Conservation (phyloP, 2,329 filamentous ascomycete genomes). For the Fusarium caatingaense region DNA sequence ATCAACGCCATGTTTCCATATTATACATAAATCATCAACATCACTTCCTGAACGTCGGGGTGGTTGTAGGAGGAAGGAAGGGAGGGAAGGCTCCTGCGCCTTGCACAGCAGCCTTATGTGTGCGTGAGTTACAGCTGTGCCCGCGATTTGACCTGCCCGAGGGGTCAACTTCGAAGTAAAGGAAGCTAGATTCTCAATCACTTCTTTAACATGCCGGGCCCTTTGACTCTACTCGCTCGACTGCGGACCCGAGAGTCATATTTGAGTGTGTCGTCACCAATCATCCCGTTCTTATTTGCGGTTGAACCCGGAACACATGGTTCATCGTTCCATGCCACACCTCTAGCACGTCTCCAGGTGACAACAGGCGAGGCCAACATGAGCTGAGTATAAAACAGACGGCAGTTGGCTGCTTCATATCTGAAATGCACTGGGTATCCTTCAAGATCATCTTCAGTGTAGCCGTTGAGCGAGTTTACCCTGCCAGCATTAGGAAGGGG, state of each 20-base stretch:
- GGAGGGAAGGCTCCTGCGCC: too few species aligned
- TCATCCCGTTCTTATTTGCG: slow-evolving; percentile 25
- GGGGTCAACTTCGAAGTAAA: too few species aligned
- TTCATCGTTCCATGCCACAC: slow-evolving; percentile 32
- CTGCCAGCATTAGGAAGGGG: slow-evolving; percentile 52
- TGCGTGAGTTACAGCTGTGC: too few species aligned
- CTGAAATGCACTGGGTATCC: slow-evolving; percentile 62
- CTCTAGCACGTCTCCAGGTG: slow-evolving; percentile 59
- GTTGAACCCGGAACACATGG: slow-evolving; percentile 41
- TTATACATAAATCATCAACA: slow-evolving; percentile 17
- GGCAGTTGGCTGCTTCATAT: slow-evolving; percentile 70
- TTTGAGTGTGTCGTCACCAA: slow-evolving; percentile 28
- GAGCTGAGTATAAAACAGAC: slow-evolving; percentile 67
- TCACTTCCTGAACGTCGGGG: background rate
- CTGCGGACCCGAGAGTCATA: slow-evolving; percentile 41
- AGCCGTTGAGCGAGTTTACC: slow-evolving; percentile 39
- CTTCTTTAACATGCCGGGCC: slow-evolving; percentile 34
- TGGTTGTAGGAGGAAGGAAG: too few species aligned
- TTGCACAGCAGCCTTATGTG: too few species aligned
- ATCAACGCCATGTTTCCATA: background rate
- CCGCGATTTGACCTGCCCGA: too few species aligned
- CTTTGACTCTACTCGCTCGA: slow-evolving; percentile 25
- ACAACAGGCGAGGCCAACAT: slow-evolving; percentile 63
- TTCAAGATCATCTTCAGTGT: slow-evolving; percentile 37
- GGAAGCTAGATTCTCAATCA: background rate